Conservation (phyloP, 768 basidiomycete genomes). For the Calocera viscosa region DNA sequence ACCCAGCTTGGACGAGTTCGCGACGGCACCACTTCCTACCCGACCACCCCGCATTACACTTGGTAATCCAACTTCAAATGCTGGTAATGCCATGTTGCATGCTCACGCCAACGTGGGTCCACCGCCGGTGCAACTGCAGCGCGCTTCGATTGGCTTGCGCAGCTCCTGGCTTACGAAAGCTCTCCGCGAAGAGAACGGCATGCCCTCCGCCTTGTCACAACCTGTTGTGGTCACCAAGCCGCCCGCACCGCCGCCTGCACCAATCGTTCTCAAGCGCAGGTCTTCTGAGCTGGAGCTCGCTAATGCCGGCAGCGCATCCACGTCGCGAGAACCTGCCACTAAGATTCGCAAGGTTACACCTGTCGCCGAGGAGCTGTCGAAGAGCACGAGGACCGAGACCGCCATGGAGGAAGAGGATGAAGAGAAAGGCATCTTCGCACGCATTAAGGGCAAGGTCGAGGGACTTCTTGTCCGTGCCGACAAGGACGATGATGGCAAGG, state of each 20-base stretch:
- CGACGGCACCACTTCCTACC: not conserved
- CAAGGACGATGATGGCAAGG: not conserved
- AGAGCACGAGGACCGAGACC: not conserved
- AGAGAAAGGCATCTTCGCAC: not conserved
- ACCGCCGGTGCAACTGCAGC: slow-evolving; percentile 15
- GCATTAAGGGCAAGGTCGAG: not conserved
- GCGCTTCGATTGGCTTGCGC: not conserved
- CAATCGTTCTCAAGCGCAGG: not conserved
- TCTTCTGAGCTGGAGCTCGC: not conserved
- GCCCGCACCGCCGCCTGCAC: not conserved
- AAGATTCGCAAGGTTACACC: not conserved
- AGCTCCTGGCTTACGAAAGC: not conserved
- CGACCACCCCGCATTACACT: not conserved
- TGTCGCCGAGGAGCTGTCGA: not conserved
- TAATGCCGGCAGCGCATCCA: not conserved
- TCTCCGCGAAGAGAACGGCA: not conserved
- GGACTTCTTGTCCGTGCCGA: not conserved
- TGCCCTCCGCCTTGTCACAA: not conserved
- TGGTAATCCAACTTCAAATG: not conserved
- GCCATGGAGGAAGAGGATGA: not conserved
- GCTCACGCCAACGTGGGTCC: slow-evolving; percentile 7
- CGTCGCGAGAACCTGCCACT: not conserved
- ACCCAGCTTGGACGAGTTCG: not conserved
- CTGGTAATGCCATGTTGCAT: not conserved
- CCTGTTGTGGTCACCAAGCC: not conserved